These are phyloP conservation scores for Aspergillus bridgeri DNA, from an alignment of 495 filamentous ascomycete species.

Conservation along the genomic window DNA sequence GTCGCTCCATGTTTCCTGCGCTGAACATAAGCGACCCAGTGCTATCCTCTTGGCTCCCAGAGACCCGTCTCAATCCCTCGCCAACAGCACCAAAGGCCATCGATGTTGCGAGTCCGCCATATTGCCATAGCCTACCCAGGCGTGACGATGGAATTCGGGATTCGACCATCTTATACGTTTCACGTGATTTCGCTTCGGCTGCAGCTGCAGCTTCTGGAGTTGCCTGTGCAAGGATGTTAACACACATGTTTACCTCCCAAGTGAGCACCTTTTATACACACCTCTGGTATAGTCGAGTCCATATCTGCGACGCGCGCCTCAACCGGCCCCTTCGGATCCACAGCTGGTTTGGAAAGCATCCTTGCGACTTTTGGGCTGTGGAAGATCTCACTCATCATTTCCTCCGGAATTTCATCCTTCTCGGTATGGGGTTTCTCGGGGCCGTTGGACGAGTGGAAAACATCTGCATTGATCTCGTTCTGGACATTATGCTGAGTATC, in stretches of 20 bases:
- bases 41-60: constrained; percentile 54
- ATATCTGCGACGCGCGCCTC: constrained; percentile 18
- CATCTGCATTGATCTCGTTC: constrained; percentile 54
- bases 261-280: background rate
- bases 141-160: constrained; percentile 89
- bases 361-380: constrained; percentile 57
- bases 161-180: constrained; percentile 71
- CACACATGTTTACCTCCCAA: background rate
- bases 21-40: constrained; percentile 83
- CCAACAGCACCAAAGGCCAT: constrained; percentile 94
- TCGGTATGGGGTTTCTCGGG: constrained; percentile 8
- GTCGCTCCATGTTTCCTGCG: constrained; percentile 81
- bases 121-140: constrained; percentile 87
- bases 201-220: constrained; percentile 10
- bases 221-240: constrained; percentile 13
- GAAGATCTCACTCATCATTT: constrained; percentile 59
- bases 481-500: constrained; percentile 37
- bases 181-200: constrained; percentile 17
- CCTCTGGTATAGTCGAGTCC: constrained; percentile 9
- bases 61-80: constrained; percentile 73
- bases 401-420: constrained; percentile 47
- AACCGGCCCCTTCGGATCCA: constrained; percentile 4
- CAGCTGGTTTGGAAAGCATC: constrained; percentile 39
- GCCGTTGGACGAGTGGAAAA: constrained; percentile 44
- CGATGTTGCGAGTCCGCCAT: constrained; percentile 84